These are phyloP conservation scores for Cyclaneusma minus DNA, from an alignment of 2,329 filamentous ascomycete genomes.

Conservation along the genomic window DNA sequence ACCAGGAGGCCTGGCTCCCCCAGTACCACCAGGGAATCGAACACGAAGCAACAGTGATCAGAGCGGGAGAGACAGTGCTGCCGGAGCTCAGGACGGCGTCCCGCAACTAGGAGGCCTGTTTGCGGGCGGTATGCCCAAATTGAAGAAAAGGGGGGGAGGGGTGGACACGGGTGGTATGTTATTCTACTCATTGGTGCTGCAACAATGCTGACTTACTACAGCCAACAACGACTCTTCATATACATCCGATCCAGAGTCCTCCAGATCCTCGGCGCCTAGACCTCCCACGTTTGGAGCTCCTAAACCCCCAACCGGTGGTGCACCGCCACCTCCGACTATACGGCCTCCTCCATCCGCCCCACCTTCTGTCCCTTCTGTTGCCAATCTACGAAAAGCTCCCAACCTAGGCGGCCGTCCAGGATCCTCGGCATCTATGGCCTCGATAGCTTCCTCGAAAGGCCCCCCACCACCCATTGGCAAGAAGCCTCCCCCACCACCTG, in stretches of 20 bases:
- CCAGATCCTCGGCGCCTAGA: constrained; percentile 37
- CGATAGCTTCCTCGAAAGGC: constrained; percentile 43
- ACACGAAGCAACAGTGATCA: constrained; percentile 75
- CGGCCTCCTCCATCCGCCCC: constrained; percentile 31
- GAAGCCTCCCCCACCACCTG: constrained; percentile 51
- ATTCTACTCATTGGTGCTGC: neutral
- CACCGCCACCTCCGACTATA: constrained; percentile 42
- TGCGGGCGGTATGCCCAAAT: constrained; percentile 86
- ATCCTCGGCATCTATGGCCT: constrained; percentile 43
- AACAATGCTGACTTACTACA: constrained; percentile 16
- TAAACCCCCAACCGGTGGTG: constrained; percentile 40
- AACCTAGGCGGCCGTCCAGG: constrained; percentile 36
- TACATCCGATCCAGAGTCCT: constrained; percentile 64
- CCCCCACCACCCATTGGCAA: constrained; percentile 69
- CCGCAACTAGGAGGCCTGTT: constrained; percentile 82
- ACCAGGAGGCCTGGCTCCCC: constrained; percentile 54
- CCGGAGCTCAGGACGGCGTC: constrained; percentile 39
- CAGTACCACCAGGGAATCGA: constrained; percentile 49
- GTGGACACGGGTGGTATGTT: constrained; percentile 53
- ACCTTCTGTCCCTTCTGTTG: constrained; percentile 36
- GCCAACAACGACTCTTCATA: constrained; percentile 59
- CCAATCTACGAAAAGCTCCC: constrained; percentile 43
- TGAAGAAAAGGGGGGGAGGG: constrained; percentile 74
- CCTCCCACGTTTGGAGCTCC: constrained; percentile 34
- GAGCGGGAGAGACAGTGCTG: constrained; percentile 28